Percentiles rank a stretch among this genome's conserved stretches.
Conservation (phyloP, 73 alveolate genomes). For the Tetrahymena thermophila region DNA sequence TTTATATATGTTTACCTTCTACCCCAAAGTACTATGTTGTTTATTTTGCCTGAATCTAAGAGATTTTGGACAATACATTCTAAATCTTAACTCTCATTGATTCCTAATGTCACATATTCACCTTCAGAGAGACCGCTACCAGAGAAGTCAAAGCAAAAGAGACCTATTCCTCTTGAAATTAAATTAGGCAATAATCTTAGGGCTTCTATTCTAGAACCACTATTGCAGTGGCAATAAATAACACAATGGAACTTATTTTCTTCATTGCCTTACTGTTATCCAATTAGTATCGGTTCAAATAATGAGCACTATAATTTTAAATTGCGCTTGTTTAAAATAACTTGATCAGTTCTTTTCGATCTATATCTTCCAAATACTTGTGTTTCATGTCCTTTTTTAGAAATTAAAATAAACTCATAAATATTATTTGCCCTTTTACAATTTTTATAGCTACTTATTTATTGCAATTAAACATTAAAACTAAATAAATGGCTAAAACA, state of each 20-base stretch:
- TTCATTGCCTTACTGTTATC: conserved; percentile 23
- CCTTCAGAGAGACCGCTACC: conserved; percentile 90
- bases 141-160: conserved; percentile 75
- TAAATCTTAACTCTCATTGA: conserved; percentile 78
- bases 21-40: conserved; percentile 83
- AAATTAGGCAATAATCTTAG: conserved; percentile 47
- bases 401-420: not conserved
- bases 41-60: conserved; percentile 58
- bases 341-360: not conserved
- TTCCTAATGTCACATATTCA: conserved; percentile 80
- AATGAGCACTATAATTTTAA: not conserved
- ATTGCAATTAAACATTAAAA: too few relatives aligned
- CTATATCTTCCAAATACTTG: not conserved
- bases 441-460: not conserved
- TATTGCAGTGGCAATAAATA: conserved; percentile 79
- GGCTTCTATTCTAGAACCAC: conserved; percentile 77
- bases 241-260: conserved; percentile 67
- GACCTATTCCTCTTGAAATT: conserved; percentile 52
- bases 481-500: not conserved
- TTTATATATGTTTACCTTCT: conserved; percentile 22
- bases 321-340: not conserved
- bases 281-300: not conserved
- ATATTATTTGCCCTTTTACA: not conserved
- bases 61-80: conserved; percentile 56
- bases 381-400: not conserved